Evolutionary conservation across 2,329 filamentous ascomycete genomes (phyloP), one percentile per base, ranked within the genome.

Genomic region (Chrysosporium queenslandicum): DNA sequence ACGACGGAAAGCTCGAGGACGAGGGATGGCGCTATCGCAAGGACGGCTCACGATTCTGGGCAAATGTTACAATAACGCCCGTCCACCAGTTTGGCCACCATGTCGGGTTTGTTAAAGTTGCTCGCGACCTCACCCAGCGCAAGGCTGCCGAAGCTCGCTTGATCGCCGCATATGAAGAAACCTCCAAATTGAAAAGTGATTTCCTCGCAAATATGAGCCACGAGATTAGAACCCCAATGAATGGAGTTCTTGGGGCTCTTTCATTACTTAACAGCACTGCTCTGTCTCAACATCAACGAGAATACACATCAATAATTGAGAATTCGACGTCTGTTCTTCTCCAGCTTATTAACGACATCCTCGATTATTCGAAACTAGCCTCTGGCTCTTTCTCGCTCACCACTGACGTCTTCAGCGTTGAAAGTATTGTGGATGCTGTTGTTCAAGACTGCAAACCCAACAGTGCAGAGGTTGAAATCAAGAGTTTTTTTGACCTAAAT

Each of bases 171-270:
- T 81, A 77, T 56, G 79, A 82, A 59, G 79, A 82, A 63, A 75
- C 78, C n/a, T 76, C 77, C n/a, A 77, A 77, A 57, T 64, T 82
- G 53, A 82, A 82, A 62, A 78, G 74, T 3, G 77, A 80, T 27
- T 83, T 82, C 56, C 63, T 82, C 23, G 78, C 77, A 48, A 81
- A 82, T 60, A 82, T 83, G 75, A 77, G 74, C 46, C 80, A 83
- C 59, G 80, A 83, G 61, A 79, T 83, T 52, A 73, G 80, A 39
- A 83, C 80, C 0, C 80, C 80, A 0, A 81, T 83, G 74, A 79
- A 82, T 58, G 79, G 78, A 32, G 77, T 83, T 71, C 68, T 81
- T 20, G 74, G 78, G 14, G 79, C 79, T n/a, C 71, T 78, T 53
- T 72, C 75, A 12, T 73, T 83, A 56, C 70, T 83, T 3, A 68